phyloP scores from a whole-genome alignment of 331 rosid genomes.

The Arachis monticola region DNA sequence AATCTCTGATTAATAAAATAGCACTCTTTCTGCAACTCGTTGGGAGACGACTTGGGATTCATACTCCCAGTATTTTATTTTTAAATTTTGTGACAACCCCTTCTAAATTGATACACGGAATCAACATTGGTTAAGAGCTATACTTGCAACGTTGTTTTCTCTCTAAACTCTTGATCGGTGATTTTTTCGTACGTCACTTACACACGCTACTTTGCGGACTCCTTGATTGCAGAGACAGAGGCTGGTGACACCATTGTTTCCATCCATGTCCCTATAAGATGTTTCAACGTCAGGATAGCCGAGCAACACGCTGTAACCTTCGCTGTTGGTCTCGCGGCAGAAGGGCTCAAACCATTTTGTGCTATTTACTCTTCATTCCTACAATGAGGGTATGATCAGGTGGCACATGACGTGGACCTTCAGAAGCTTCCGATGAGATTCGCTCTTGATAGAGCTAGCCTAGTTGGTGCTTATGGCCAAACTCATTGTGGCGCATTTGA shows the following conservation, averaged over 20 bases:
- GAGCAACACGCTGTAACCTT: conserved; percentile 78
- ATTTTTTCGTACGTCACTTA: conserved; percentile 19
- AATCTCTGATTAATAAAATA: too few relatives aligned
- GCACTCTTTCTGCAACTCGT: too few relatives aligned
- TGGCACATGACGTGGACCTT: conserved; percentile 49
- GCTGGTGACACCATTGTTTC: conserved; percentile 55
- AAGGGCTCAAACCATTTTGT: conserved; percentile 71
- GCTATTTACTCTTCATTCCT: conserved; percentile 78
- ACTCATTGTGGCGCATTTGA: conserved; percentile 84
- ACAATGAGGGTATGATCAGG: conserved; percentile 75
- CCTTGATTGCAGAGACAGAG: conserved; percentile 64
- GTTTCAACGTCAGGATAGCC: conserved; percentile 74
- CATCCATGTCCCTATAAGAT: conserved; percentile 78
- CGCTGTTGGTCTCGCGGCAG: conserved; percentile 69
- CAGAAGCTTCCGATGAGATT: too few relatives aligned
- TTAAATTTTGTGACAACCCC: too few relatives aligned
- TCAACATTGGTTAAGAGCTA: too few relatives aligned
- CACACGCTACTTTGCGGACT: conserved; percentile 64
- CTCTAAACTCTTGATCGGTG: too few relatives aligned
- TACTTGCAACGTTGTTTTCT: too few relatives aligned
- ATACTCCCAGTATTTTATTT: too few relatives aligned
- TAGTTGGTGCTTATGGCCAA: conserved; percentile 84
- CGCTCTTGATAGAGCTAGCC: conserved; percentile 69
- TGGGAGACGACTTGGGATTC: too few relatives aligned
- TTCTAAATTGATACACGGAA: too few relatives aligned